Conservation (phyloP, 2,329 filamentous ascomycete species). For the Verticillium longisporum region DNA sequence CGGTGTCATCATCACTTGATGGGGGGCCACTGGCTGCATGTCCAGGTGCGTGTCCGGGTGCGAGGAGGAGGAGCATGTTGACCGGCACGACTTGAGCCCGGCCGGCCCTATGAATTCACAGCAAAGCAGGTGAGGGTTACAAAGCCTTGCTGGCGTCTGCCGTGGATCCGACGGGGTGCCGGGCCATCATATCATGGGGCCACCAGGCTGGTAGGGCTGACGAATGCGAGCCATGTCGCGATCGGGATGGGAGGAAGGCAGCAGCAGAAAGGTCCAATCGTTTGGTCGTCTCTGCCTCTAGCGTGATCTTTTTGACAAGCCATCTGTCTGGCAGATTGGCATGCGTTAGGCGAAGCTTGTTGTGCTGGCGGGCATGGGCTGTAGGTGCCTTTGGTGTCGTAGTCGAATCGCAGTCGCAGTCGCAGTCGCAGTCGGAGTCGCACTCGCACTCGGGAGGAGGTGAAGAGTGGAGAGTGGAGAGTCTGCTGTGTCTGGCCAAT, state of each 20-base stretch:
- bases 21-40: not conserved
- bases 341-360: no score
- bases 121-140: not conserved
- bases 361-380: no score
- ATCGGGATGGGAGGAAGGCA: not conserved
- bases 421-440: not conserved
- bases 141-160: not conserved
- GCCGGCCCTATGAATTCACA: not conserved
- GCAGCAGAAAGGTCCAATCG: no score
- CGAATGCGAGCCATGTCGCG: not conserved
- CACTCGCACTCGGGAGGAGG: not conserved
- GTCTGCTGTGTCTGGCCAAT: not conserved
- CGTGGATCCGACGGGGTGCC: not conserved
- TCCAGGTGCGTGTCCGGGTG: not conserved
- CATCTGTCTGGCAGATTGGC: no score
- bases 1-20: not conserved
- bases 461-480: no score
- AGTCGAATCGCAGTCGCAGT: not conserved
- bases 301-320: no score
- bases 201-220: not conserved
- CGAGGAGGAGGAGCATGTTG: not conserved
- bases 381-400: no score
- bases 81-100: not conserved
- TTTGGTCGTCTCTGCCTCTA: no score
- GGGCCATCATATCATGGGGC: not conserved